phyloP scores from a whole-genome alignment of 306 rosid genomes.

The Carpinus viminea region DNA sequence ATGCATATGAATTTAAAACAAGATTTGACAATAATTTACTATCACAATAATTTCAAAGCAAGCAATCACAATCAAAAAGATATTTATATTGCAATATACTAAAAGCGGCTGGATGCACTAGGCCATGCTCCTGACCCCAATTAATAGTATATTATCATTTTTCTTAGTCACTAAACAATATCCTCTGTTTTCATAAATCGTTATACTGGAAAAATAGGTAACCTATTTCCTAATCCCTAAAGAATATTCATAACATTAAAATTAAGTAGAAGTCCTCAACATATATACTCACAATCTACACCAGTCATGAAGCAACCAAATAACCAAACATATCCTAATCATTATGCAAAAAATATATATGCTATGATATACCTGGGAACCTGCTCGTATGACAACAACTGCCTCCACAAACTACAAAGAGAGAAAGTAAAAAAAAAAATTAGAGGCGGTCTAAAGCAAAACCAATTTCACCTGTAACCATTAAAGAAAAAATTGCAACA shows the following conservation, averaged over 20 bases:
- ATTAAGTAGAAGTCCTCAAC: background rate
- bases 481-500: background rate
- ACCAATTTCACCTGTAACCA: background rate
- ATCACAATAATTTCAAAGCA: background rate
- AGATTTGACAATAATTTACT: constrained; percentile 15
- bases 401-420: constrained; percentile 73
- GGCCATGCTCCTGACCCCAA: background rate
- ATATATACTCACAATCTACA: background rate
- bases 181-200: background rate
- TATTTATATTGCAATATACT: background rate
- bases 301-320: background rate
- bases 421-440: constrained; percentile 2
- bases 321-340: background rate
- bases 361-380: constrained; percentile 51
- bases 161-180: background rate
- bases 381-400: constrained; percentile 49
- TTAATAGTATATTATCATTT: background rate
- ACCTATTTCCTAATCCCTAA: background rate
- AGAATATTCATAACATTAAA: background rate
- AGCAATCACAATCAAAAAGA: background rate
- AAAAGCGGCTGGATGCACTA: background rate
- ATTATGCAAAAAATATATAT: background rate
- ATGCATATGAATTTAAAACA: background rate
- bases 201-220: background rate
- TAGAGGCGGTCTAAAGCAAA: background rate